Evolutionary conservation across 2,329 filamentous ascomycete species (phyloP), one percentile per base, ranked within the genome.

Genomic region (Biscogniauxia sp.): DNA sequence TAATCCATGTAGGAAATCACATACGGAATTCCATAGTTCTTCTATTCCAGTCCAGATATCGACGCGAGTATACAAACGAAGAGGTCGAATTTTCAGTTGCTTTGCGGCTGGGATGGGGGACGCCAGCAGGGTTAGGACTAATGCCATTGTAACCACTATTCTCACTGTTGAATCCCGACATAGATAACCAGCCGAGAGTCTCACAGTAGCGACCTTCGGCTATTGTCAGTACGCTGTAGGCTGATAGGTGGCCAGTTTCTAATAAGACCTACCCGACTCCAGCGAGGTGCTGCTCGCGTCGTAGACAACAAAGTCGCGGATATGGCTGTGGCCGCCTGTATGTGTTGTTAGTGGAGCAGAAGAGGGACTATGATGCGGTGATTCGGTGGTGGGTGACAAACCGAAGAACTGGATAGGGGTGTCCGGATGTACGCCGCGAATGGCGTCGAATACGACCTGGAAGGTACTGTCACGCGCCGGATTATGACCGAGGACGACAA

Each of bases 31-130:
- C 79, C 66, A 90, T 89, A 0, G 85, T 87, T n/a, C 80, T 76
- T 5, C 85, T 81, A 71, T 89, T 90, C 83, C 86, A 90, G 74
- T 90, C 88, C 9, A 90, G 78, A 68, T 89, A 90, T 23, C 87
- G 80, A 7, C 87, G 82, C 3, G 83, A 81, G 68, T 84, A 88
- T 8, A 73, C 66, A 60, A 76, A 77, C 51, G 75, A 75, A 6
- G 79, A 73, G 1, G 72, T 76, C 9, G 74, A 74, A 56, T 72
- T 75, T 4, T 70, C 64, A 1, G 67, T 72, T 1, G 78, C 80
- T 55, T 75, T 78, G 25, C 78, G 78, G 4, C 69, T 72, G 3
- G 77, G 76, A 41, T 77, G 74, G 9, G 72, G 66, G 15, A 78
- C 76, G 20, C 77, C 76, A 49, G 62, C 67, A 5, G 77, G 76